phyloP scores from a whole-genome alignment of 768 basidiomycete species.

The Mycena kentingensis region DNA sequence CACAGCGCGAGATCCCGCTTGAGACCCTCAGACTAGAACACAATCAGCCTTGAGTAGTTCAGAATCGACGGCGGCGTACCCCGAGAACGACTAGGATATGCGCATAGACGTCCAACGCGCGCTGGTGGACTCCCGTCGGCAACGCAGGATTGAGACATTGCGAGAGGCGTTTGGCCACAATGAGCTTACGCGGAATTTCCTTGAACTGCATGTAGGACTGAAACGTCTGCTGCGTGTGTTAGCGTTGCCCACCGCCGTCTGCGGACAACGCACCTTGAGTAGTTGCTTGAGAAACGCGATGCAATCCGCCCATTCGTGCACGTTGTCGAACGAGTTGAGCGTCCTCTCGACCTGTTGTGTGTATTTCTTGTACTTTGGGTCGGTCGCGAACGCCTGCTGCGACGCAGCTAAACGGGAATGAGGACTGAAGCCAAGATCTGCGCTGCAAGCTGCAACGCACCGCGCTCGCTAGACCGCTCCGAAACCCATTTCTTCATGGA shows the following conservation, averaged over 20 bases:
- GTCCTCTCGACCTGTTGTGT: constrained; percentile 90
- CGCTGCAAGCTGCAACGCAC: constrained; percentile 34
- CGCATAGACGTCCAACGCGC: constrained; percentile 92
- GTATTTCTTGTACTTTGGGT: constrained; percentile 96
- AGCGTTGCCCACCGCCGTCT: constrained; percentile 4
- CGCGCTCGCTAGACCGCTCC: constrained; percentile 51
- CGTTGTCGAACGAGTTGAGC: constrained; percentile 89
- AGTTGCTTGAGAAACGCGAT: constrained; percentile 95
- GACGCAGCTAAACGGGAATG: constrained; percentile 41
- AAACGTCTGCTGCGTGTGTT: constrained; percentile 61
- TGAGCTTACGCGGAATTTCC: constrained; percentile 92
- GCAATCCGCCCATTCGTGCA: constrained; percentile 99
- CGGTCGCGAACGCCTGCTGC: constrained; percentile 63
- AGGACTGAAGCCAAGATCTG: constrained; percentile 5
- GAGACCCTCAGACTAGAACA: constrained; percentile 77
- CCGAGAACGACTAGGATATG: constrained; percentile 91
- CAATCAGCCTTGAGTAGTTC: constrained; percentile 1
- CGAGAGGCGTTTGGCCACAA: constrained; percentile 91
- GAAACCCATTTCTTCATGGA: constrained; percentile 42
- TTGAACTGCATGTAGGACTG: constrained; percentile 94
- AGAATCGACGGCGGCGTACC: constrained; percentile 46
- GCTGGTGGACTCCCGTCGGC: constrained; percentile 95
- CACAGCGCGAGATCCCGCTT: constrained; percentile 85
- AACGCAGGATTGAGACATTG: constrained; percentile 98
- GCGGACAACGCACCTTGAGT: constrained; percentile 64